Percentiles rank a stretch among this genome's conserved stretches.
phyloP scores from a whole-genome alignment of 2,329 filamentous ascomycete genomes.

The Gnomoniopsis smithogilvyi region DNA sequence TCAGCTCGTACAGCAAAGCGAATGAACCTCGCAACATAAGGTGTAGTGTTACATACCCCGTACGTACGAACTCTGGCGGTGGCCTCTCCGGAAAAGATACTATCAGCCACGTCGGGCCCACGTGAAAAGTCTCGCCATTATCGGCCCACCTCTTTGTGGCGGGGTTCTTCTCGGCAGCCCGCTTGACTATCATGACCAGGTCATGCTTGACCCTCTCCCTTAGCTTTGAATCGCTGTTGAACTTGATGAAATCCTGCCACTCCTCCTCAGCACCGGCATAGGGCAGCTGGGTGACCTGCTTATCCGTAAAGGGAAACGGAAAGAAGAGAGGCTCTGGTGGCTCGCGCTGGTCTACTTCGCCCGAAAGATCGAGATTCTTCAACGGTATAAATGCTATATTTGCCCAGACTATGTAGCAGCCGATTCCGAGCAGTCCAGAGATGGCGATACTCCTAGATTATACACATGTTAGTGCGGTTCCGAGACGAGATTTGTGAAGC shows the following conservation, averaged over 20 bases:
- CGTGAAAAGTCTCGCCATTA: slow-evolving; percentile 44
- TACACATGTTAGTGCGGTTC: not conserved
- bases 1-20: slow-evolving; percentile 20
- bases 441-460: slow-evolving; percentile 3
- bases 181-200: slow-evolving; percentile 40
- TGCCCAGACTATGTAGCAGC: slow-evolving; percentile 43
- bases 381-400: slow-evolving; percentile 41
- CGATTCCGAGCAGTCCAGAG: slow-evolving; percentile 27
- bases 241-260: slow-evolving; percentile 57
- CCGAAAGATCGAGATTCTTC: slow-evolving; percentile 37
- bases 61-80: slow-evolving; percentile 56
- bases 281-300: slow-evolving; percentile 42
- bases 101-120: slow-evolving; percentile 57
- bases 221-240: slow-evolving; percentile 51
- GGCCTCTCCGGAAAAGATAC: slow-evolving; percentile 57
- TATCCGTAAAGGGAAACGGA: slow-evolving; percentile 58
- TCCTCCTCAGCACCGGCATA: slow-evolving; percentile 60
- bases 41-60: slow-evolving; percentile 46
- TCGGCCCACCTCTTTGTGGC: slow-evolving; percentile 34
- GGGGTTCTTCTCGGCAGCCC: slow-evolving; percentile 39
- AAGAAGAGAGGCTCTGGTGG: slow-evolving; percentile 52
- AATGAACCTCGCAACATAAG: not conserved
- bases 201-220: slow-evolving; percentile 45
- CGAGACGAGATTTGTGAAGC: too few relatives aligned
- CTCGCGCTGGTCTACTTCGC: slow-evolving; percentile 34